Evolutionary conservation across 768 basidiomycete species (phyloP), one percentile per base, ranked within the genome.

Genomic region (Tylopilus intermedius): DNA sequence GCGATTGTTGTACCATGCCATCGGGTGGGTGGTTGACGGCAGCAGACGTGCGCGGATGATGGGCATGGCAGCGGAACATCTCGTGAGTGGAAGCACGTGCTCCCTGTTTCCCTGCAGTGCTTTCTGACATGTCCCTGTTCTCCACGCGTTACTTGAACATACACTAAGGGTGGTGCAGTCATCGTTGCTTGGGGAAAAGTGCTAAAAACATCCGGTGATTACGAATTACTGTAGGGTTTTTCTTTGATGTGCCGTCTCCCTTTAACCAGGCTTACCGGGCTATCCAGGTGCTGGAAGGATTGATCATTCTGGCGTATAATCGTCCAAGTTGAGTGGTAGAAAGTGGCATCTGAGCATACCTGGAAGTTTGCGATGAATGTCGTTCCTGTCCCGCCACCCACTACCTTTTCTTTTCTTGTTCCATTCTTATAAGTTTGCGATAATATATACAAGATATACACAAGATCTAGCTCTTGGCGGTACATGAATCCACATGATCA

Each of bases 101-200:
- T 30, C 4, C 30, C 7, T 30, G 5, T 39, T 11, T 18, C 14
- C 18, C 18, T 2, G 18, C 8, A 5, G 24, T 24, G 15, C 18
- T 21, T 10, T 9, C 18, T 21, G 38, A 18, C 9, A 6, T 21
- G 38, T 21, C 7, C n/a, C 14, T 21, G 21, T 21, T 15, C 18
- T 18, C n/a, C 2, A 39, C 4, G n/a, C 38, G 38, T 13, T 35
- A 35, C 33, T 35, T 15, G 37, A n/a, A 37, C 15, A n/a, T 37
- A 5, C 14, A 33, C 39, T 22, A 3, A 21, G 47, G 50, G 45
- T 15, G 49, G 54, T 5, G 49, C 49, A 15, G 40, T 43, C 8
- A 48, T 56, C n/a, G 18, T 55, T 32, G 47, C 42, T 29, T 39
- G 50, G 54, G 45, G 37, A 18, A 5, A 10, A 26, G 35, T 47